Evolutionary conservation across 352 stramenopile genomes (phyloP), one percentile per base, ranked within the genome.

Genomic region (Pythium biforme): DNA sequence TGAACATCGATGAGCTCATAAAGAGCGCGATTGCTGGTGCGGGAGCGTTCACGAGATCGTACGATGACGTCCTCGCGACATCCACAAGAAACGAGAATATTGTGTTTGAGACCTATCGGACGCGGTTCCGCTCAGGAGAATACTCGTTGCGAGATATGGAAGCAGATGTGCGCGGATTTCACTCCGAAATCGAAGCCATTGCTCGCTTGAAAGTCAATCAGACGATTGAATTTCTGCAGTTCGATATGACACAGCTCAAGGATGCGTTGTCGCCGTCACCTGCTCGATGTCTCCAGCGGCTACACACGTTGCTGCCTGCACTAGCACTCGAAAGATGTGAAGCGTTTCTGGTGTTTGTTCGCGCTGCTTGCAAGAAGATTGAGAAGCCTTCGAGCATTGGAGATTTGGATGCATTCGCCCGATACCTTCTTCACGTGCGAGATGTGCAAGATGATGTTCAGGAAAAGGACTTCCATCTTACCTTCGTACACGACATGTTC

Each of bases 141-240:
- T 92, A 92, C 51, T 69, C 68, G 0, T 48, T 89, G 0, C 31
- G 61, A 0, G 34, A 75, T 1, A 88, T 92, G 65, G 67, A 73
- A 45, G 37, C 62, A 0, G 76, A 87, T 17, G 61, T 76, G 0
- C 53, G 29, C 1, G 46, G 68, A 22, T 88, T 86, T 34, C 71
- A 72, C 7, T 17, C 68, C 3, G 72, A 89, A 66, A 76, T 86
- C 66, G 58, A 62, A 34, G 46, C 45, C n/a, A 31, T 76, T 3
- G 2, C 49, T 2, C n/a, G 20, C 29, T 20, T 64, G 10, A 61
- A 52, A 22, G 20, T 49, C 3, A 31, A 17, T 1, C 63, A 72
- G 55, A 51, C 47, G 29, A 48, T 88, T 10, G 68, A 81, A 29
- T 84, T 86, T 31, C 57, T 89, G 6, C 55, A 71, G 8, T 69